These are phyloP conservation scores for Annulohypoxylon maeteangense DNA, from an alignment of 495 filamentous ascomycete genomes.

Conservation along the genomic window DNA sequence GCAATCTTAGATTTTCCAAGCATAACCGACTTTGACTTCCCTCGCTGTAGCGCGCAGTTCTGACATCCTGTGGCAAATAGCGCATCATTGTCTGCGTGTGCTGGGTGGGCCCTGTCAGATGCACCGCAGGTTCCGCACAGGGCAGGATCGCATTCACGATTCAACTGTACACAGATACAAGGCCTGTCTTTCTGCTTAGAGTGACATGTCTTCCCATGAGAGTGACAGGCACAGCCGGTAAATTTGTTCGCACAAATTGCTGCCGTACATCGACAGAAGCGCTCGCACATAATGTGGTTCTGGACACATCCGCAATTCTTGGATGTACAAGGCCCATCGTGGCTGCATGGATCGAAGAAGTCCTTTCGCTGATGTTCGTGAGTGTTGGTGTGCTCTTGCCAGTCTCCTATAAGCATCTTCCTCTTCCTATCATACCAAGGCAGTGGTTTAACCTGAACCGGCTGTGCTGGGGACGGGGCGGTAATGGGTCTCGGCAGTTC, in stretches of 20 bases:
- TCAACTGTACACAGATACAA: conserved; percentile 68
- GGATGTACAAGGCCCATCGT: conserved; percentile 58
- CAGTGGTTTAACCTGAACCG: conserved; percentile 50
- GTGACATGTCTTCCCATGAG: conserved; percentile 61
- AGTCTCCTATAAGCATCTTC: conserved; percentile 59
- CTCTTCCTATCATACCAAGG: conserved; percentile 60
- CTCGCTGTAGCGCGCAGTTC: conserved; percentile 71
- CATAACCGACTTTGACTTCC: conserved; percentile 66
- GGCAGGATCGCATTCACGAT: conserved; percentile 77
- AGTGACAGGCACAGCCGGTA: conserved; percentile 71
- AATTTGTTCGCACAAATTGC: conserved; percentile 70
- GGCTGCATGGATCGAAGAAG: conserved; percentile 55
- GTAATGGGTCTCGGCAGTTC: conserved; percentile 42
- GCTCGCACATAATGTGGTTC: conserved; percentile 70
- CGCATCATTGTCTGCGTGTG: conserved; percentile 64
- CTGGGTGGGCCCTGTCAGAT: conserved; percentile 67
- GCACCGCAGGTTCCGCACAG: conserved; percentile 75
- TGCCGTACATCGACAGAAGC: conserved; percentile 69
- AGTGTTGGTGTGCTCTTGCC: conserved; percentile 58
- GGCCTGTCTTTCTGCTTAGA: conserved; percentile 59
- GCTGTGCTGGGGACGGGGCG: conserved; percentile 30
- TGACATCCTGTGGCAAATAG: conserved; percentile 64
- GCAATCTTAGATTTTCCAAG: conserved; percentile 70
- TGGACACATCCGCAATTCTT: conserved; percentile 66
- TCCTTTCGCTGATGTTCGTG: conserved; percentile 57